Base-by-base conservation (phyloP, 352 stramenopile species). In the Thraustochytrium striatum region DNA sequence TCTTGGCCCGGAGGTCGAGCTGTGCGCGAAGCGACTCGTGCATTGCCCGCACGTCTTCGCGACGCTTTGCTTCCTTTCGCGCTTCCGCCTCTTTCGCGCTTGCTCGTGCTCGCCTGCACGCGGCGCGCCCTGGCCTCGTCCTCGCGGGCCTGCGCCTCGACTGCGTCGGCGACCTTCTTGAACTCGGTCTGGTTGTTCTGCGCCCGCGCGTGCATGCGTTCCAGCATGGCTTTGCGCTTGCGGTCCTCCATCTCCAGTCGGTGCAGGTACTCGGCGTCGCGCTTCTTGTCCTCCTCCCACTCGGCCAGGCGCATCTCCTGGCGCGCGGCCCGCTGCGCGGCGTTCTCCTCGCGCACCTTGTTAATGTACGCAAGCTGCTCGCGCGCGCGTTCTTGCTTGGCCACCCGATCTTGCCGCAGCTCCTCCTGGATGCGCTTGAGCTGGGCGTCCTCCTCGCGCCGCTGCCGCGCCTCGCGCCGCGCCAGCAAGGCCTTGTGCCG, bases 191-290 rank as follows among this genome's bases (percentile, higher is more conserved):
- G 65, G 65, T 75, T 75, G 7, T 25, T 38, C 5, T 30, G 44
- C 3, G 44, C 52, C 50, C 52, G 58, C 19, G 58, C 19, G 30
- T 61, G 43, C 41, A 75, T 39, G 19, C 30, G 58, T 9, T 61
- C 52, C 30, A 75, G 50, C 21, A 61, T 30, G 5, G 19, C 11
- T 7, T 43, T 9, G 44, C 65, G 65, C 33, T n/a, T 41, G 28
- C 68, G 44, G n/a, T 75, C 65, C 65, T 75, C 65, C 11, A 39
- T 39, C 65, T 75, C 65, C 13, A 75, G 65, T 38, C 68, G 58
- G 32, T 30, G 33, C 8, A 43, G 41, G 50, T 75, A 44, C 36
- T 75, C 65, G 11, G 58, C 50, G 65, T 38, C 68, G 25, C 65
- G 65, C 35, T 61, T 39, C 11, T 55, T 75, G 50, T 75, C 65